phyloP scores from a whole-genome alignment of 345 rosid genomes.

The Alliaria petiolata region DNA sequence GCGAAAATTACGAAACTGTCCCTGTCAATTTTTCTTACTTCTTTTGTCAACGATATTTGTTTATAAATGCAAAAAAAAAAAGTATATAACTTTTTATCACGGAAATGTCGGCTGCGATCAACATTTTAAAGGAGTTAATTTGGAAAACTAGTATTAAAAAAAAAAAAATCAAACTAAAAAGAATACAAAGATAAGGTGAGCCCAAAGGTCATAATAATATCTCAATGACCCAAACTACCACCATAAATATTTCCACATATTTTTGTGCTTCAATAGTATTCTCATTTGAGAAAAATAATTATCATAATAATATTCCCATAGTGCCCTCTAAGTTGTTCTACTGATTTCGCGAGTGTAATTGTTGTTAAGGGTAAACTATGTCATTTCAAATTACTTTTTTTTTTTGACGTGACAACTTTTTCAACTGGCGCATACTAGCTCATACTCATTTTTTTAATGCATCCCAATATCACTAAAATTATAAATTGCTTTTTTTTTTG shows the following conservation, averaged over 20 bases:
- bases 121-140: constrained; percentile 15
- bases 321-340: not conserved
- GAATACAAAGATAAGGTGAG: constrained; percentile 31
- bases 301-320: not conserved
- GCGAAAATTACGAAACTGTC: constrained; percentile 4
- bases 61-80: not conserved
- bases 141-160: not conserved
- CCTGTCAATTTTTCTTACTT: not conserved
- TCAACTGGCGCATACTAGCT: not conserved
- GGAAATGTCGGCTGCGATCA: constrained; percentile 28
- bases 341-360: not conserved
- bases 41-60: constrained; percentile 6
- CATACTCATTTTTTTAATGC: no score
- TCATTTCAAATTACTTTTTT: not conserved
- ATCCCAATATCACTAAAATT: not conserved
- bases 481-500: not conserved
- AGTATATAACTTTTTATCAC: constrained; percentile 10
- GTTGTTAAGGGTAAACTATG: not conserved
- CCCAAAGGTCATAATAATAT: constrained; percentile 30
- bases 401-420: not conserved
- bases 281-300: not conserved
- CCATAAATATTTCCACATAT: constrained; percentile 30
- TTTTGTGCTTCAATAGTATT: constrained; percentile 9
- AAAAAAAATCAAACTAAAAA: constrained; percentile 1
- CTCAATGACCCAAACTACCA: constrained; percentile 30